Percentiles rank a stretch among this genome's conserved stretches.
phyloP scores from a whole-genome alignment of 441 rosid species.

The Geranium incanum region DNA sequence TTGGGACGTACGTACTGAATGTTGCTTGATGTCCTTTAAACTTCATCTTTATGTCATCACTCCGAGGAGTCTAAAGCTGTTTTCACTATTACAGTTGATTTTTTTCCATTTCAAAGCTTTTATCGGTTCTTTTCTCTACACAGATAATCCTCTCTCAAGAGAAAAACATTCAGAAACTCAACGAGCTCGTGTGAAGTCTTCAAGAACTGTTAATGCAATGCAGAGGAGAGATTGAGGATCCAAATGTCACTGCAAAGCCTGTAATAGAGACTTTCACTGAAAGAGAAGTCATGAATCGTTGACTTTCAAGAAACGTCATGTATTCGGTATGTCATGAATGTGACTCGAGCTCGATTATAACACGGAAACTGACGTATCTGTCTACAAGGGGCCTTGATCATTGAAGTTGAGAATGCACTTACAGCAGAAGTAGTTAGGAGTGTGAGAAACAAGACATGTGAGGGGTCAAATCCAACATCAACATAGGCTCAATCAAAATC shows the following conservation, averaged over 20 bases:
- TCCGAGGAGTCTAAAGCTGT: not conserved
- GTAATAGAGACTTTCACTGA: constrained; percentile 40
- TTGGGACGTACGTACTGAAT: not conserved
- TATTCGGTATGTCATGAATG: not conserved
- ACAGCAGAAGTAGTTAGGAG: no score
- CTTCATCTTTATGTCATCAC: not conserved
- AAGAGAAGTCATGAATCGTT: not conserved
- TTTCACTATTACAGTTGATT: not conserved
- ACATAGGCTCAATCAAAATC: no score
- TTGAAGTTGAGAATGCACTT: no score
- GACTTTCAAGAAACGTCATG: not conserved
- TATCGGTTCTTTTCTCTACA: constrained; percentile 16
- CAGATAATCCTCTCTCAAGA: constrained; percentile 78
- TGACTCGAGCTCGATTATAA: not conserved
- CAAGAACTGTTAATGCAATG: constrained; percentile 47
- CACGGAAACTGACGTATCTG: not conserved
- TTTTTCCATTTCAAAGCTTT: not conserved
- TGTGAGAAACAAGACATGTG: no score
- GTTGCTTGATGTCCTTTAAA: not conserved
- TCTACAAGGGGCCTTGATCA: no score
- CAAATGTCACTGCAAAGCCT: constrained; percentile 26
- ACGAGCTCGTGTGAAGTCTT: constrained; percentile 50
- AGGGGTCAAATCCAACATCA: no score
- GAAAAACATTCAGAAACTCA: constrained; percentile 58
- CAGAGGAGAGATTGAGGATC: constrained; percentile 37